A percentile compares a stretch with the other conserved stretches of the same genome.
Evolutionary conservation across 2,329 filamentous ascomycete genomes (phyloP).

Genomic region (Botrytis squamosa): DNA sequence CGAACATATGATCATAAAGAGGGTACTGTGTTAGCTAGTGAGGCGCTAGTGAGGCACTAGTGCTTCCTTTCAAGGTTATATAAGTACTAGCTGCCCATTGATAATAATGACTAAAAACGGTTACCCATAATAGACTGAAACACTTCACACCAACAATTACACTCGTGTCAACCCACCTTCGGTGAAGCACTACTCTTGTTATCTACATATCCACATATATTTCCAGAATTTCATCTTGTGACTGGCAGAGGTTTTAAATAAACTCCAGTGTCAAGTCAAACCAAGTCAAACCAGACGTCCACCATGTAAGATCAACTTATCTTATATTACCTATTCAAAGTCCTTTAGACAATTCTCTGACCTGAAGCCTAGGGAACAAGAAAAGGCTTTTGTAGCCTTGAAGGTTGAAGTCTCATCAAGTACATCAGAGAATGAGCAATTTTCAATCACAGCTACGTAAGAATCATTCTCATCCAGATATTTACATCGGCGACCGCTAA

Average conservation of each 20-base stretch:
- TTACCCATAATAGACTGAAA: too few relatives aligned
- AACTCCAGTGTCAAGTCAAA: neutral
- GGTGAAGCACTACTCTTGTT: neutral
- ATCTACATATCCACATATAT: neutral
- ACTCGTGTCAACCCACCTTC: neutral
- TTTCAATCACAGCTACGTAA: neutral
- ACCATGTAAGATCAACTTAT: neutral
- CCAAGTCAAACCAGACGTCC: neutral
- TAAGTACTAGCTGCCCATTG: too few relatives aligned
- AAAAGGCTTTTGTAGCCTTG: too few relatives aligned
- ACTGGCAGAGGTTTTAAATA: neutral
- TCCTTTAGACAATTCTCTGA: accelerated
- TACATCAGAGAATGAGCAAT: neutral
- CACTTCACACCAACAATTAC: neutral
- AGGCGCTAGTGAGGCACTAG: too few relatives aligned
- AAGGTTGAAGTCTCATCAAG: neutral
- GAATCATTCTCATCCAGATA: too few relatives aligned
- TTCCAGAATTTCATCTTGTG: neutral
- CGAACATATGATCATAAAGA: too few relatives aligned
- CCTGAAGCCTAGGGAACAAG: neutral
- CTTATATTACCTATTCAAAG: neutral
- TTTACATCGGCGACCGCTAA: neutral
- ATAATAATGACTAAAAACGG: too few relatives aligned
- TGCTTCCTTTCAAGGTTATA: too few relatives aligned
- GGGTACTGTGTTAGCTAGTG: too few relatives aligned